A percentile compares a stretch with the other conserved stretches of the same genome.
These are phyloP conservation scores for Yamadazyma dushanensis DNA, from an alignment of 1,139 yeast species.

Conservation along the genomic window DNA sequence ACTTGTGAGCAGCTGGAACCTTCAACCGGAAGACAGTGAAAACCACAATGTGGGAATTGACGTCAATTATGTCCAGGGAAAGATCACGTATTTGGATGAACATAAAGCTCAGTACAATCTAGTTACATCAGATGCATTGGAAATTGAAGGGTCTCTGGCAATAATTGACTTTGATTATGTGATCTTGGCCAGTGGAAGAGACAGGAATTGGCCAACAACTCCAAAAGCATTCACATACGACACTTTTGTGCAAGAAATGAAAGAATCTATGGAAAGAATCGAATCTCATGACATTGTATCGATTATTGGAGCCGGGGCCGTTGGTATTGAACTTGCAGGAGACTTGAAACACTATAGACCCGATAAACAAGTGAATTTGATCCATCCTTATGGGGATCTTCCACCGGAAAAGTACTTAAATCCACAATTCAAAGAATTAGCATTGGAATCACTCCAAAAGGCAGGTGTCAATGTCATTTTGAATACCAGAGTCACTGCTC, in stretches of 20 bases:
- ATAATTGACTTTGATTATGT: conserved; percentile 48
- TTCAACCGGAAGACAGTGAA: conserved; percentile 12
- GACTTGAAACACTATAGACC: conserved; percentile 41
- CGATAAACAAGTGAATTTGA: conserved; percentile 33
- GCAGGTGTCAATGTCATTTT: conserved; percentile 22
- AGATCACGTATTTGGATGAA: conserved; percentile 30
- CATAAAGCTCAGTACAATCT: conserved; percentile 23
- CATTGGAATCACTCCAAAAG: conserved; percentile 25
- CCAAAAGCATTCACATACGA: conserved; percentile 38
- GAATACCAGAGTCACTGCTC: conserved; percentile 28
- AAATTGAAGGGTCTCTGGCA: conserved; percentile 16
- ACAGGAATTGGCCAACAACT: conserved; percentile 55
- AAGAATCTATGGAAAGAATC: conserved; percentile 24
- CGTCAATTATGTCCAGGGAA: conserved; percentile 42
- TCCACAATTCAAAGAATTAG: conserved; percentile 28
- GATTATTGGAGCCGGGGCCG: conserved; percentile 52
- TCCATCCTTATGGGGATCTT: conserved; percentile 40
- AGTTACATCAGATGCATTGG: conserved; percentile 8
- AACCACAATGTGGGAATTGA: conserved; percentile 15
- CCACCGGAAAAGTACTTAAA: conserved; percentile 47
- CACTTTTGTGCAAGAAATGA: conserved; percentile 35
- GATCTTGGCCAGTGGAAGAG: conserved; percentile 51
- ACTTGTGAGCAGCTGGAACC: conserved; percentile 15
- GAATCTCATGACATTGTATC: conserved; percentile 25
- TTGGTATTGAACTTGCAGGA: conserved; percentile 51